Evolutionary conservation across 1,139 yeast genomes (phyloP), one percentile per base, ranked within the genome.

Genomic region (Yamadazyma songkhlaensis): DNA sequence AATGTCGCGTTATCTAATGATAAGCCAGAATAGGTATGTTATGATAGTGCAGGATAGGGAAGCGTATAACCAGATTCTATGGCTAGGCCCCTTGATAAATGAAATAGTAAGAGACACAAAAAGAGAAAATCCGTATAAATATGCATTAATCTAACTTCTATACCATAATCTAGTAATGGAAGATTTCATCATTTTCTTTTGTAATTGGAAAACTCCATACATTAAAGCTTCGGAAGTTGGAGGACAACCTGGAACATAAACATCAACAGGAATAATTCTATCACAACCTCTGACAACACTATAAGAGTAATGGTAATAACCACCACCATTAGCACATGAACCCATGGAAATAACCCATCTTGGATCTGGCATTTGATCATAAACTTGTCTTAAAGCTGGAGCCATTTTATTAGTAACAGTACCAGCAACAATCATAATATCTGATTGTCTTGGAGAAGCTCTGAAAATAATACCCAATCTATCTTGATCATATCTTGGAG

Each of bases 311-410:
- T 87, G 95, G 67, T 87, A 87, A 67, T 87, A 87, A 28, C 96
- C 96, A 46, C 96, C 96, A 45, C 96, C 96, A 59, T 87, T 87
- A 46, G 96, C 96, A 67, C 96, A 87, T 8, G 94, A 84, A 32
- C 96, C 96, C 96, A 87, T 87, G 43, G 95, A 84, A 54, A 87
- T 86, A 40, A 87, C 95, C 84, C 80, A 77, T 66, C 90, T 80
- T 37, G 96, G 96, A 50, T 85, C 95, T 29, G 95, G 89, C 95
- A 87, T 87, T 66, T 87, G 95, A 64, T 87, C 96, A 62, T 87
- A 87, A 32, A 87, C 95, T 67, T 86, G 95, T 71, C 96, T 82
- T 60, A 87, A 72, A 20, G 95, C 94, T 30, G 96, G 95, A 0
- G 95, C 95, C 95, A 86, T 87, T 68, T 87, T 87, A 64, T 87